Conservation (phyloP, 129 eudicot species). For the Cynara cardunculus region DNA sequence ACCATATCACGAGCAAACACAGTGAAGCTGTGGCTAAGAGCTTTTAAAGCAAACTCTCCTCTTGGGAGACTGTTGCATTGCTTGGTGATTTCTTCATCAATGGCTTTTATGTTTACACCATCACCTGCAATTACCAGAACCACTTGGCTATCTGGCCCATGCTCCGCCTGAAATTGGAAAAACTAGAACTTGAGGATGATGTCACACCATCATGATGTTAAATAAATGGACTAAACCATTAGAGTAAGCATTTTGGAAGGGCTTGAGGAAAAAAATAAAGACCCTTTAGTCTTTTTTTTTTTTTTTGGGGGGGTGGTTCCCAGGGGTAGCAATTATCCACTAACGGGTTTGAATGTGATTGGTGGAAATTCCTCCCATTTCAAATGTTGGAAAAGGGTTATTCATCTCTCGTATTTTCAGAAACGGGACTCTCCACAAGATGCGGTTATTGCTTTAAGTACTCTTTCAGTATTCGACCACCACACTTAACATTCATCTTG, state of each 20-base stretch:
- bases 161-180: conserved; percentile 83
- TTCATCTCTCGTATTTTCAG: too few relatives aligned
- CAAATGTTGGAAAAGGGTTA: too few relatives aligned
- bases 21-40: conserved; percentile 86
- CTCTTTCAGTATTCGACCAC: background rate
- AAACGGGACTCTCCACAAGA: too few relatives aligned
- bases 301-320: too few relatives aligned
- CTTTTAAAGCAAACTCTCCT: conserved; percentile 86
- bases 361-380: too few relatives aligned
- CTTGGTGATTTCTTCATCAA: conserved; percentile 69
- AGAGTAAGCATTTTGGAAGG: background rate
- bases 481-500: background rate
- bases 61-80: conserved; percentile 90
- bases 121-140: conserved; percentile 95
- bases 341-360: background rate
- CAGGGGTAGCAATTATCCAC: background rate
- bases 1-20: conserved; percentile 97
- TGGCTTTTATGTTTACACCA: conserved; percentile 61
- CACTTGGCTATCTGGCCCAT: conserved; percentile 99
- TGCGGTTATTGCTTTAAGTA: background rate
- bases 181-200: conserved; percentile 12
- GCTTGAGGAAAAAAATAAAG: background rate
- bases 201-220: background rate
- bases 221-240: conserved; percentile 4
- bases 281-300: too few relatives aligned